These are phyloP conservation scores for Aureobasidium uvarum DNA, from an alignment of 2,329 filamentous ascomycete genomes.

Conservation along the genomic window DNA sequence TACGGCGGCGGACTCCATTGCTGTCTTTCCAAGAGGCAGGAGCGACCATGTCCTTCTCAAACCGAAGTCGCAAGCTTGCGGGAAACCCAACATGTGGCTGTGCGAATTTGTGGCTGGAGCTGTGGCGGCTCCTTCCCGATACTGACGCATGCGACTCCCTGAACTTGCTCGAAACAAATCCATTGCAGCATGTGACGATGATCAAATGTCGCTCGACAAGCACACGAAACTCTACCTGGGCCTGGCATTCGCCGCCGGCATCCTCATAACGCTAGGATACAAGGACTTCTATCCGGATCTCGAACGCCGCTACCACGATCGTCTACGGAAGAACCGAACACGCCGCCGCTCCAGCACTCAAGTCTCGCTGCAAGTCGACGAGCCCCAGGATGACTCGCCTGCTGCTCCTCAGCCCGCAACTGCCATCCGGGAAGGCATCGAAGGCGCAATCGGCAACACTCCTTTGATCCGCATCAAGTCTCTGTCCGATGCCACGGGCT, in stretches of 20 bases:
- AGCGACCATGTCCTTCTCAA: not conserved
- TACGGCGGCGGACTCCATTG: constrained; percentile 79
- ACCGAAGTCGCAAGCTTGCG: not conserved
- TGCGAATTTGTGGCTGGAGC: not conserved
- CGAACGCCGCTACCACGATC: constrained; percentile 60
- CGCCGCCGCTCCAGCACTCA: constrained; percentile 33
- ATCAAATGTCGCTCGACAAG: constrained; percentile 19
- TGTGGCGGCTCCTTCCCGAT: constrained; percentile 7
- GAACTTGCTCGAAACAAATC: not conserved
- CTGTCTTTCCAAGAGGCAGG: not conserved
- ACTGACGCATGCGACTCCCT: not conserved
- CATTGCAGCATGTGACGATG: constrained; percentile 22
- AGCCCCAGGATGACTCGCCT: constrained; percentile 12
- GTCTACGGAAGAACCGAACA: constrained; percentile 32
- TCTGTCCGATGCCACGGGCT: constrained; percentile 81
- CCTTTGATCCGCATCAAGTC: constrained; percentile 83
- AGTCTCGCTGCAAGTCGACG: constrained; percentile 39
- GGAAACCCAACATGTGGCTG: constrained; percentile 7
- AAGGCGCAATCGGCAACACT: constrained; percentile 90
- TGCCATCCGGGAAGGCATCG: constrained; percentile 71
- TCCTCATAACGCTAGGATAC: constrained; percentile 71
- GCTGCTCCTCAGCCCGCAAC: not conserved
- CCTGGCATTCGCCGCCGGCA: constrained; percentile 65
- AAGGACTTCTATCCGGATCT: constrained; percentile 78
- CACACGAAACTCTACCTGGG: constrained; percentile 27